phyloP scores from a whole-genome alignment of 768 basidiomycete species.

The Kwoniella botswanensis region DNA sequence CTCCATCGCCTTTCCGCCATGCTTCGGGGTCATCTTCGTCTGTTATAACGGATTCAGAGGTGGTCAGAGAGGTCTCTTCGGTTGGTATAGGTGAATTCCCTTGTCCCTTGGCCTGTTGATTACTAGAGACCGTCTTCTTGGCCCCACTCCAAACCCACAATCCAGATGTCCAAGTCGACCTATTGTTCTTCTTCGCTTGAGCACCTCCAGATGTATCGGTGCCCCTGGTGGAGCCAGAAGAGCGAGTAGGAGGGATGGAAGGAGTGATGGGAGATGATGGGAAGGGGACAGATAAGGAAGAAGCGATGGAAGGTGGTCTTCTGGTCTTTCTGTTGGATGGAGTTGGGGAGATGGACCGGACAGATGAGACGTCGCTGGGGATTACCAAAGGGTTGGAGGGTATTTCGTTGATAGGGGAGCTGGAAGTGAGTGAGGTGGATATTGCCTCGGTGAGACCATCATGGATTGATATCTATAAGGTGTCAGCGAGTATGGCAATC shows the following conservation, averaged over 20 bases:
- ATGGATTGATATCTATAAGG: conserved; percentile 39
- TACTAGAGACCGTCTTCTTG: neutral
- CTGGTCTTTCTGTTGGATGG: conserved; percentile 23
- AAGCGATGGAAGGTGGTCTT: conserved; percentile 30
- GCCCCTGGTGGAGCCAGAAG: neutral
- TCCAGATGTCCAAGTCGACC: conserved; percentile 44
- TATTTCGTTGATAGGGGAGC: conserved; percentile 20
- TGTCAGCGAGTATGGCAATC: neutral
- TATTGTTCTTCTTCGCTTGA: conserved; percentile 6
- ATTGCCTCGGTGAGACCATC: conserved; percentile 53
- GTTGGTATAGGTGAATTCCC: conserved; percentile 11
- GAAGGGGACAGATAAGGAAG: conserved; percentile 30
- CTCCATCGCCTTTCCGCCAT: conserved; percentile 49
- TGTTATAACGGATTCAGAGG: conserved; percentile 1
- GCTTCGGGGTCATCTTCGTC: conserved; percentile 39
- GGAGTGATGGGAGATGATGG: conserved; percentile 19
- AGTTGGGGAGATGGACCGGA: conserved; percentile 24
- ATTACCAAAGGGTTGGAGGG: neutral
- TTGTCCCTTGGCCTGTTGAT: neutral
- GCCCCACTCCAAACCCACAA: conserved; percentile 49
- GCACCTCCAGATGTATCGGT: conserved; percentile 1
- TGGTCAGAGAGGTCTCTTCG: neutral
- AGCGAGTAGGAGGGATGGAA: conserved; percentile 3
- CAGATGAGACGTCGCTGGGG: neutral
- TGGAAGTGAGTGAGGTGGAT: conserved; percentile 47